These are phyloP conservation scores for Colletotrichum destructivum DNA, from an alignment of 2,329 filamentous ascomycete species.

Conservation along the genomic window DNA sequence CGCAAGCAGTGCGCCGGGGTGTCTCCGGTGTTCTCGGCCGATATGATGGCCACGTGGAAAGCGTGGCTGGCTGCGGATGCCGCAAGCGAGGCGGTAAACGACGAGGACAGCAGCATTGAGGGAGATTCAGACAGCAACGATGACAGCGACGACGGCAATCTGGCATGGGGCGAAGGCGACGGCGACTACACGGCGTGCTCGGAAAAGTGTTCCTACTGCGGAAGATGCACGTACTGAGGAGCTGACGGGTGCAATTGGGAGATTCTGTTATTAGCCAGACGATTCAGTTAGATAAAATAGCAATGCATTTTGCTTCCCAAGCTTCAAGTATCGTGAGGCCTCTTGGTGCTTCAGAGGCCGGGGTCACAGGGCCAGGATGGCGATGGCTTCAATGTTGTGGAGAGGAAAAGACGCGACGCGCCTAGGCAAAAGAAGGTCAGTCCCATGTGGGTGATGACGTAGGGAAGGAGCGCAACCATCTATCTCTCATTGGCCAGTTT, in stretches of 20 bases:
- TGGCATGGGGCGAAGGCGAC: constrained; percentile 23
- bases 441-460: too few relatives aligned
- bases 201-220: constrained; percentile 40
- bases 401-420: background rate
- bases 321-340: background rate
- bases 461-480: too few relatives aligned
- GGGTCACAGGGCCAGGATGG: background rate
- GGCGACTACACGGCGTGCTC: constrained; percentile 40
- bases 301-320: background rate
- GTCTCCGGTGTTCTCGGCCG: constrained; percentile 11
- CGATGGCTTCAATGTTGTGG: constrained; percentile 3
- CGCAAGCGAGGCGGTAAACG: background rate
- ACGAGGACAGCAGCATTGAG: background rate
- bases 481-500: too few relatives aligned
- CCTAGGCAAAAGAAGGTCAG: background rate
- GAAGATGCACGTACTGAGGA: constrained; percentile 36
- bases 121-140: too few relatives aligned
- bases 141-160: background rate
- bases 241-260: too few relatives aligned
- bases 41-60: constrained; percentile 20
- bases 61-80: constrained; percentile 3
- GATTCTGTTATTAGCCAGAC: background rate
- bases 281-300: background rate
- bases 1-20: constrained; percentile 22
- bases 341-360: background rate